These are phyloP conservation scores for Peronospora belbahrii DNA, from an alignment of 352 stramenopile species.

Conservation along the genomic window DNA sequence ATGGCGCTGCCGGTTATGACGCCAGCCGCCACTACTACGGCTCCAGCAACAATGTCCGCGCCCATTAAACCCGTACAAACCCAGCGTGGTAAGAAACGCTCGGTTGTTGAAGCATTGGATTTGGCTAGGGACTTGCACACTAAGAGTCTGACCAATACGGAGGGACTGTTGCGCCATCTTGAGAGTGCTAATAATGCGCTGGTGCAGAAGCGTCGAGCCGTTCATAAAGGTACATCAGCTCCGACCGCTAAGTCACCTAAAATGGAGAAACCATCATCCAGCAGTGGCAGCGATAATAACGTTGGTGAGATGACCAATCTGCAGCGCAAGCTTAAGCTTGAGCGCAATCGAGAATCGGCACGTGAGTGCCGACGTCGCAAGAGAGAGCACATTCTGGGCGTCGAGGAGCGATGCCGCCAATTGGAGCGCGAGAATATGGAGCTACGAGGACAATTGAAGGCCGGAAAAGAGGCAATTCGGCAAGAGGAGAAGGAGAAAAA, in stretches of 20 bases:
- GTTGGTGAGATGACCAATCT: constrained; percentile 27
- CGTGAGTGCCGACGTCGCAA: constrained; percentile 88
- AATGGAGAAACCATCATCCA: constrained; percentile 37
- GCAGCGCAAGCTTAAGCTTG: constrained; percentile 80
- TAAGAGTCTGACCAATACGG: constrained; percentile 45
- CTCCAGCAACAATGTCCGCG: constrained; percentile 9
- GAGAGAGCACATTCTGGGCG: constrained; percentile 70
- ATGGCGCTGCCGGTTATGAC: constrained; percentile 16
- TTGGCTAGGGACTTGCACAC: constrained; percentile 22
- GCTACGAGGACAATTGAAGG: constrained; percentile 84
- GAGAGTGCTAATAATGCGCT: constrained; percentile 69
- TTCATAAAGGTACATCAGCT: constrained; percentile 3
- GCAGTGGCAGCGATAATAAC: constrained; percentile 49
- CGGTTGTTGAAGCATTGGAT: constrained; percentile 33
- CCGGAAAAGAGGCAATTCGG: constrained; percentile 80
- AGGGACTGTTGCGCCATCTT: constrained; percentile 57
- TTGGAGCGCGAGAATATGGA: constrained; percentile 90
- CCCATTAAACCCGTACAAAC: constrained; percentile 21
- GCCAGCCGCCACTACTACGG: constrained; percentile 9
- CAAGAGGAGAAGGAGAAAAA: constrained; percentile 84
- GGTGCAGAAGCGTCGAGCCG: constrained; percentile 48
- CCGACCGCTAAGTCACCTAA: constrained; percentile 35
- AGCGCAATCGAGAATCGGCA: constrained; percentile 88
- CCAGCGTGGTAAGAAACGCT: constrained; percentile 50
- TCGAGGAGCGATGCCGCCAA: constrained; percentile 72